Base-by-base conservation (phyloP, 208 protist species). In the Leishmania arabica region DNA sequence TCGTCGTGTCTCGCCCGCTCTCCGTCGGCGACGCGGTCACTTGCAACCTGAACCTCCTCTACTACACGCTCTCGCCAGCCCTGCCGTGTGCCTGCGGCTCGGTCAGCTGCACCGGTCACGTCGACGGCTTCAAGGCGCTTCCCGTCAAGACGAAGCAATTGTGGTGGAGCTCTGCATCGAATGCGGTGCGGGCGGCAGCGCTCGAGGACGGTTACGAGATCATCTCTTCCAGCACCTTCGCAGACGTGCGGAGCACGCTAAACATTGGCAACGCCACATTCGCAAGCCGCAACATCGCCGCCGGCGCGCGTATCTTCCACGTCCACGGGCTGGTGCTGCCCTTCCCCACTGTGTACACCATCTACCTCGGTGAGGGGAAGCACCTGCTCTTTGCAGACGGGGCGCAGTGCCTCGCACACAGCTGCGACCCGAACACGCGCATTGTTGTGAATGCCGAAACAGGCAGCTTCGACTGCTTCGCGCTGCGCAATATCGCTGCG, bases 271-370 rank as follows among this genome's bases (percentile, higher is more conserved):
- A 94, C 60, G 87, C 89, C 40, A 94, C 92, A 62, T 92, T 89
- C 81, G 92, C 93, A 45, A 60, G 81, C 13, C 69, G 75, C 31
- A 84, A 87, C 85, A 92, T 97, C 66, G 71, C 77, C 47, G 86
- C 84, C 58, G 88, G 89, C 45, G 90, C 86, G 19, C 89, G 85
- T 74, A 69, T 97, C 76, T 95, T 95, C 82, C 86, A 92, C 84
- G 84, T 94, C 21, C 87, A 80, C 34, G 94, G 94, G 42, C 83
- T 96, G n/a, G 81, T 96, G 60, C 72, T 97, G 27, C 92, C 92
- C 4, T 95, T 96, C 77, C 88, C 92, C 42, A 96, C 92, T n/a
- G 84, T 94, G 40, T 95, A 95, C 87, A 97, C 92, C 62, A 92
- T 96, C 77, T 93, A 91, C 84, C 86, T 97, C 66, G 92, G 89